Conservation (phyloP, 2,329 filamentous ascomycete genomes). For the Aspergillus awamori region DNA sequence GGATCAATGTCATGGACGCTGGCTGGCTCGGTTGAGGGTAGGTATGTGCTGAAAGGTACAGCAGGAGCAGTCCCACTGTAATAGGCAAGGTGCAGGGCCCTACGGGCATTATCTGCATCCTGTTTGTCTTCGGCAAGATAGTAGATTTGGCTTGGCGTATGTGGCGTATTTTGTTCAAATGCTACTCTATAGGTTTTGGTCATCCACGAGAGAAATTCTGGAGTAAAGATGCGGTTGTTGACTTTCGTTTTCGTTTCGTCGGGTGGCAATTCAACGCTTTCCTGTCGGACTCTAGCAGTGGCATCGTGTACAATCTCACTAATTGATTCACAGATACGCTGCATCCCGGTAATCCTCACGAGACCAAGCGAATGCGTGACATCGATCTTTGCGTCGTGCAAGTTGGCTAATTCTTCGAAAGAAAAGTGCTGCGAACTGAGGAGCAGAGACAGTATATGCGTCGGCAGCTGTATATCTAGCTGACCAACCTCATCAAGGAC, state of each 20-base stretch:
- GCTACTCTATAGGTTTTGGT: slow-evolving; percentile 34
- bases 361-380: slow-evolving; percentile 37
- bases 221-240: slow-evolving; percentile 24
- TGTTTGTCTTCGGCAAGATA: slow-evolving; percentile 38
- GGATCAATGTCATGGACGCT: slow-evolving; percentile 30
- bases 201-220: slow-evolving; percentile 39
- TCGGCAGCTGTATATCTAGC: slow-evolving; percentile 37
- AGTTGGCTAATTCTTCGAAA: slow-evolving; percentile 40
- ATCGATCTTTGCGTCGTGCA: slow-evolving; percentile 42
- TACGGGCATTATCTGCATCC: slow-evolving; percentile 37
- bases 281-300: slow-evolving; percentile 33
- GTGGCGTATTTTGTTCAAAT: slow-evolving; percentile 26
- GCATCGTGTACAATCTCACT: slow-evolving; percentile 37
- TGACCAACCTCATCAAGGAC: slow-evolving; percentile 40
- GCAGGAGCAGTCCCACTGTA: slow-evolving; percentile 22
- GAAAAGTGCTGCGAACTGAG: slow-evolving; percentile 38
- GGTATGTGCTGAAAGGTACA: slow-evolving; percentile 40
- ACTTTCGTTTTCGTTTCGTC: slow-evolving; percentile 10
- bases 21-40: slow-evolving; percentile 32
- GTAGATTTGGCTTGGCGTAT: slow-evolving; percentile 31
- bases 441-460: slow-evolving; percentile 34
- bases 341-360: slow-evolving; percentile 40
- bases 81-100: slow-evolving; percentile 38
- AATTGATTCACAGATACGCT: slow-evolving; percentile 37
- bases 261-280: slow-evolving; percentile 27